Percentiles rank a stretch among this genome's conserved stretches.
Evolutionary conservation across 805 yeast species (phyloP).

Genomic region (Saccharomycopsis babjevae): DNA sequence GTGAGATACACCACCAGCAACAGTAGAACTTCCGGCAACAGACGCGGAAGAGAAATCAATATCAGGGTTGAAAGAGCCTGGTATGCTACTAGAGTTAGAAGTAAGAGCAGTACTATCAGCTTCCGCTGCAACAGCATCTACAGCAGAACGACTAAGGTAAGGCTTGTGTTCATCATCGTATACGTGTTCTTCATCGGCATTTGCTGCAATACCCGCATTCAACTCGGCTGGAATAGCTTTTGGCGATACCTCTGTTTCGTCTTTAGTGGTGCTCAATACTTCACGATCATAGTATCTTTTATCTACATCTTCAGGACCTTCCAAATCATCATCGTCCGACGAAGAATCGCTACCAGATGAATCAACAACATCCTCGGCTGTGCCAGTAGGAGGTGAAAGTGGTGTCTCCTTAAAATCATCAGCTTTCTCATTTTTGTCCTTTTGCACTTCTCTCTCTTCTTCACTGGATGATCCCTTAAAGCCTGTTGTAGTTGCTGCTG

Average conservation of each 20-base stretch:
- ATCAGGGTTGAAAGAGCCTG: not conserved
- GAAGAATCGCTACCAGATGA: not conserved
- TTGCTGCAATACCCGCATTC: not conserved
- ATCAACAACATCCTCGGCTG: not conserved
- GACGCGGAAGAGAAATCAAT: not conserved
- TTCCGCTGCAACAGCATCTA: constrained; percentile 1
- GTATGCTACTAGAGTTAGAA: not conserved
- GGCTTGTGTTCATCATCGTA: not conserved
- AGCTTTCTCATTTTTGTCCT: not conserved
- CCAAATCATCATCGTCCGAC: not conserved
- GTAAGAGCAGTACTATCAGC: not conserved
- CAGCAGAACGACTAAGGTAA: not conserved
- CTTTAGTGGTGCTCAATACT: not conserved
- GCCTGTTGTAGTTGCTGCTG: not conserved
- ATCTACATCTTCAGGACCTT: not conserved
- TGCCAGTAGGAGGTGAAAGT: not conserved
- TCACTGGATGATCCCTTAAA: not conserved
- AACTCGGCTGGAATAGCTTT: not conserved
- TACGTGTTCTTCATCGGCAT: not conserved
- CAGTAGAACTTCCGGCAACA: not conserved
- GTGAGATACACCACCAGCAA: not conserved
- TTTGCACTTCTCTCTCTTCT: not conserved
- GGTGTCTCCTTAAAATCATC: not conserved
- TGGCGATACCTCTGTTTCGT: not conserved
- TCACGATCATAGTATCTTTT: not conserved